phyloP scores from a whole-genome alignment of 352 stramenopile genomes.

The Aphanomyces cochlioides region DNA sequence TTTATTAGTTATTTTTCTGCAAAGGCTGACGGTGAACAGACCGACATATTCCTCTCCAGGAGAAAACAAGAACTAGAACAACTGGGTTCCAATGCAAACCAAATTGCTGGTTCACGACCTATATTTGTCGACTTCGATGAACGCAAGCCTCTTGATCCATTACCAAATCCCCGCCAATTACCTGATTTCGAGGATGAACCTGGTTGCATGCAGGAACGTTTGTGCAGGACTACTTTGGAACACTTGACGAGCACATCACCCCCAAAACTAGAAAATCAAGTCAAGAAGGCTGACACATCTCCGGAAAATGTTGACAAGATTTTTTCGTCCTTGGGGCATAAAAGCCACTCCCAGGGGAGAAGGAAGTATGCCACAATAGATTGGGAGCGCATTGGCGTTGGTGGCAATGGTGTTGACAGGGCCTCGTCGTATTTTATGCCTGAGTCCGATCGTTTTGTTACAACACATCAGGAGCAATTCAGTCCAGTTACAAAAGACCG shows the following conservation, averaged over 20 bases:
- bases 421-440: constrained; percentile 47
- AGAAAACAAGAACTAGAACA: constrained; percentile 55
- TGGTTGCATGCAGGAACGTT: constrained; percentile 12
- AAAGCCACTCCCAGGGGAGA: constrained; percentile 23
- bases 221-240: constrained; percentile 1
- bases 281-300: constrained; percentile 36
- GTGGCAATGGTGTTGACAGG: constrained; percentile 48
- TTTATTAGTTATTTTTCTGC: constrained; percentile 80
- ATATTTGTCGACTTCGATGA: constrained; percentile 19
- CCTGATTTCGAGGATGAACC: background rate
- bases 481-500: constrained; percentile 39
- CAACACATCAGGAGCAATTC: constrained; percentile 48
- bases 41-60: constrained; percentile 57
- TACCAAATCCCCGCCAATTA: background rate
- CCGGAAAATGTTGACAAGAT: constrained; percentile 2
- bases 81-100: constrained; percentile 53
- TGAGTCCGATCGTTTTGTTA: constrained; percentile 52
- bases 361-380: constrained; percentile 49
- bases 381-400: constrained; percentile 73
- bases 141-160: background rate
- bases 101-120: constrained; percentile 44
- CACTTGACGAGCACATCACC: background rate
- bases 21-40: constrained; percentile 53
- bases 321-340: constrained; percentile 36
- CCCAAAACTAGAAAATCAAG: constrained; percentile 39